Percentiles rank a stretch among this genome's conserved stretches.
phyloP scores from a whole-genome alignment of 768 basidiomycete genomes.

The Holtermannia corniformis region DNA sequence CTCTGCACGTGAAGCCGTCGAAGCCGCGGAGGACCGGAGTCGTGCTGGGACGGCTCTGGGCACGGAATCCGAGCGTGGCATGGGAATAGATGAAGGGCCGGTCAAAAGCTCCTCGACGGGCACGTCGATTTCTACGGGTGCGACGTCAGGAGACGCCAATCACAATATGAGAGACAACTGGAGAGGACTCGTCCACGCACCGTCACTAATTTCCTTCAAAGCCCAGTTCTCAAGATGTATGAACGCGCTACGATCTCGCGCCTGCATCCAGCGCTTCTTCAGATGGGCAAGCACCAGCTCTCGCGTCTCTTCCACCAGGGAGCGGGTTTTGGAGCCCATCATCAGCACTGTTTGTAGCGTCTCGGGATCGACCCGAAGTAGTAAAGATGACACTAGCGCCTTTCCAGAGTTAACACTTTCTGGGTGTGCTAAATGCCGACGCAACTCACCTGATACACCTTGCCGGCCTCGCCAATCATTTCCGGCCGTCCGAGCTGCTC shows the following conservation, averaged over 20 bases:
- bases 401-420: constrained; percentile 33
- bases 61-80: constrained; percentile 9
- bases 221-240: constrained; percentile 76
- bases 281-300: constrained; percentile 64
- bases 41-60: background rate
- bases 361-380: constrained; percentile 60
- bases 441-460: constrained; percentile 57
- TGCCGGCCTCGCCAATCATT: constrained; percentile 49
- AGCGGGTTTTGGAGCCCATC: constrained; percentile 59
- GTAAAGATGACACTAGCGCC: constrained; percentile 63
- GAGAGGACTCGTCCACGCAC: too few species aligned
- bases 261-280: constrained; percentile 63
- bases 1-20: background rate
- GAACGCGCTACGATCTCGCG: constrained; percentile 71
- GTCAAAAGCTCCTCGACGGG: constrained; percentile 62
- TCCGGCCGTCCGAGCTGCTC: constrained; percentile 52
- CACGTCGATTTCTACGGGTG: constrained; percentile 62
- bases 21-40: background rate
- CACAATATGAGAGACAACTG: constrained; percentile 1
- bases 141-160: constrained; percentile 3
- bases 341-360: constrained; percentile 55
- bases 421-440: constrained; percentile 33
- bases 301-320: constrained; percentile 60
- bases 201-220: constrained; percentile 72
- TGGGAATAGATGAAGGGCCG: constrained; percentile 43